Evolutionary conservation across 2,329 filamentous ascomycete genomes (phyloP).

Genomic region (Fusarium tuaranense): DNA sequence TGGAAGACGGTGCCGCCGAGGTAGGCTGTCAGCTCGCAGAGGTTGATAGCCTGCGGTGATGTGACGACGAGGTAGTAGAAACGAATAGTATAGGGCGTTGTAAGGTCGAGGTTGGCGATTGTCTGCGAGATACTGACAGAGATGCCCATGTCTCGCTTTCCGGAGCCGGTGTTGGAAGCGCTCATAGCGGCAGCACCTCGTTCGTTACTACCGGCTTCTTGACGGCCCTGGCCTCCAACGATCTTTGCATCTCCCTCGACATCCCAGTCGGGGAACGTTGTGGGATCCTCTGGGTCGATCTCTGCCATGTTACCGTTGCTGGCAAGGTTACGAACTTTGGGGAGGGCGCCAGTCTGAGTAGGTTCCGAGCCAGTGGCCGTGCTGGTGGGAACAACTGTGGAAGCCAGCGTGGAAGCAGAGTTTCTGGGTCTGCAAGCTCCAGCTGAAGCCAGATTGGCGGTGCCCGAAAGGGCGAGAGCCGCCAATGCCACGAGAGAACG

Average conservation of each 20-base stretch:
- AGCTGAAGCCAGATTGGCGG: background rate
- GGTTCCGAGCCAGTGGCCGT: background rate
- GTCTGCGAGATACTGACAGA: slow-evolving; percentile 13
- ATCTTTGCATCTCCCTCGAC: slow-evolving; percentile 6
- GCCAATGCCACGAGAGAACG: slow-evolving; percentile 13
- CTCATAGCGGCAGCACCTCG: slow-evolving; percentile 1
- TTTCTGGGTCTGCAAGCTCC: background rate
- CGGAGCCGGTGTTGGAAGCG: background rate
- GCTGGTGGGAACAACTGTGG: background rate
- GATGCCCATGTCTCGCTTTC: slow-evolving; percentile 5
- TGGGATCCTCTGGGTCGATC: background rate
- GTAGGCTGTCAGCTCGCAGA: slow-evolving; percentile 17
- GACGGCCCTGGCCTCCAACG: background rate
- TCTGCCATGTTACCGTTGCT: slow-evolving; percentile 6
- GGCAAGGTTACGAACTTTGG: background rate
- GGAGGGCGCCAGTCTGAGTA: background rate
- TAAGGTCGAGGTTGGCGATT: slow-evolving; percentile 1
- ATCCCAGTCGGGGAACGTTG: background rate
- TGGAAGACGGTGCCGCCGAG: slow-evolving; percentile 13
- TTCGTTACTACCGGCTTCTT: background rate
- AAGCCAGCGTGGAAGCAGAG: background rate
- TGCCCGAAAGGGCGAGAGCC: slow-evolving; percentile 15
- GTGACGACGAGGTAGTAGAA: slow-evolving; percentile 23
- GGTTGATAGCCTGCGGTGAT: background rate
- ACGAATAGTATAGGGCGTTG: slow-evolving; percentile 19